These are phyloP conservation scores for Cladobotryum protrusum DNA, from an alignment of 2,329 filamentous ascomycete species.

Conservation along the genomic window DNA sequence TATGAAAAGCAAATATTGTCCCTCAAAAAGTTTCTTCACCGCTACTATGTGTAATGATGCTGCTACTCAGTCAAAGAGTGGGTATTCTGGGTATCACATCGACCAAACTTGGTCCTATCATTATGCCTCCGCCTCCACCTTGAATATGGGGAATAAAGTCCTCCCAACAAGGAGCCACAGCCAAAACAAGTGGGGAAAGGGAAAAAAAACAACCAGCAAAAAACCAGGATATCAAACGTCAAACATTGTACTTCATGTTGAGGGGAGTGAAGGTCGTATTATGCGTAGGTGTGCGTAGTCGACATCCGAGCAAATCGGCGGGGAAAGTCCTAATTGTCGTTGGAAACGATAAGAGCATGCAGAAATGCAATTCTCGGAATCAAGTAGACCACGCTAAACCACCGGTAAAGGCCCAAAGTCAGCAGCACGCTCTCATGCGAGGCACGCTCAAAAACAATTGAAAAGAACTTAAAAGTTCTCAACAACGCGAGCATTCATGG, in stretches of 20 bases:
- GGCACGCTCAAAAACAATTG: slow-evolving; percentile 5
- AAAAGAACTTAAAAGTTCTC: slow-evolving; percentile 66
- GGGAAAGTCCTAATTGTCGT: background rate
- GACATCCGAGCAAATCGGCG: background rate
- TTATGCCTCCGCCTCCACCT: background rate
- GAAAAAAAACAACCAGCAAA: background rate
- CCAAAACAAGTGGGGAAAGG: background rate
- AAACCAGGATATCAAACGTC: background rate
- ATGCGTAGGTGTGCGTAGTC: too few species aligned
- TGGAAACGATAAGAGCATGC: slow-evolving; percentile 16
- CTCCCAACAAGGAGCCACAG: too few species aligned
- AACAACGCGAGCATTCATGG: slow-evolving; percentile 73
- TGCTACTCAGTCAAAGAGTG: slow-evolving; percentile 8
- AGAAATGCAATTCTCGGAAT: slow-evolving; percentile 19
- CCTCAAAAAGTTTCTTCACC: background rate
- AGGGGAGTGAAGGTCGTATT: too few species aligned
- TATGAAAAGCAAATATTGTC: background rate
- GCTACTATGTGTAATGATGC: slow-evolving; percentile 5
- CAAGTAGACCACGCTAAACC: slow-evolving; percentile 32
- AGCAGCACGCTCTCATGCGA: slow-evolving; percentile 21
- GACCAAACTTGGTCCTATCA: background rate
- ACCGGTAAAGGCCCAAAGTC: slow-evolving; percentile 23
- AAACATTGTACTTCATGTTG: background rate
- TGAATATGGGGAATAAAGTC: too few species aligned
- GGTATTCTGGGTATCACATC: slow-evolving; percentile 18